Conservation (phyloP, 2,329 filamentous ascomycete genomes). For the Epichloe sp. region DNA sequence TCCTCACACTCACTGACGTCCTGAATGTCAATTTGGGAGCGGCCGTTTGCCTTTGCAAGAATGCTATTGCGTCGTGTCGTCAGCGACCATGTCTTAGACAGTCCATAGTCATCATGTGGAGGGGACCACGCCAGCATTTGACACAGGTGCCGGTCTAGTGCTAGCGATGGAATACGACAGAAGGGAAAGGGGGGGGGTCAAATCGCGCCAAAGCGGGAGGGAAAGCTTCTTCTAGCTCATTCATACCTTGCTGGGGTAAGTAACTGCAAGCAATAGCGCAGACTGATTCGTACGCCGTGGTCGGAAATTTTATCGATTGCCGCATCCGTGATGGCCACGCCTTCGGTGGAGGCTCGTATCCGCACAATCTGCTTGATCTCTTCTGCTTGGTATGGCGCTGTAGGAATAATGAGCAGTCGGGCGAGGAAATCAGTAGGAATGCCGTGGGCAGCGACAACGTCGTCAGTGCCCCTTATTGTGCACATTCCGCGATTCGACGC, state of each 20-base stretch:
- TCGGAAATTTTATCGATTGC: slow-evolving; percentile 79
- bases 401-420: slow-evolving; percentile 90
- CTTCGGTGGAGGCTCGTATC: slow-evolving; percentile 71
- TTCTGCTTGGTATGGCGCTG: slow-evolving; percentile 71
- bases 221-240: not conserved
- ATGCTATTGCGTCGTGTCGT: slow-evolving; percentile 43
- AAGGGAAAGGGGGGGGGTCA: not conserved
- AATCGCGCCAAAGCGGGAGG: not conserved
- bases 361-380: slow-evolving; percentile 91
- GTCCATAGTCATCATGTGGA: not conserved
- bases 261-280: slow-evolving; percentile 87
- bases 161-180: not conserved
- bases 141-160: not conserved
- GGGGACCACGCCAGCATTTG: not conserved
- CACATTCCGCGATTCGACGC: slow-evolving; percentile 94
- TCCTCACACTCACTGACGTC: slow-evolving; percentile 75
- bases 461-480: slow-evolving; percentile 75
- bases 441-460: slow-evolving; percentile 78
- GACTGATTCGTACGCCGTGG: slow-evolving; percentile 76
- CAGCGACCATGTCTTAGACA: slow-evolving; percentile 20
- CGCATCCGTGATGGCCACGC: slow-evolving; percentile 62
- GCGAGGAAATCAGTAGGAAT: slow-evolving; percentile 88
- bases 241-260: slow-evolving; percentile 66
- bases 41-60: slow-evolving; percentile 72
- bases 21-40: slow-evolving; percentile 60